Percentiles rank a stretch among this genome's conserved stretches.
phyloP scores from a whole-genome alignment of 106 monocot genomes.

The Phalaenopsis equestris region DNA sequence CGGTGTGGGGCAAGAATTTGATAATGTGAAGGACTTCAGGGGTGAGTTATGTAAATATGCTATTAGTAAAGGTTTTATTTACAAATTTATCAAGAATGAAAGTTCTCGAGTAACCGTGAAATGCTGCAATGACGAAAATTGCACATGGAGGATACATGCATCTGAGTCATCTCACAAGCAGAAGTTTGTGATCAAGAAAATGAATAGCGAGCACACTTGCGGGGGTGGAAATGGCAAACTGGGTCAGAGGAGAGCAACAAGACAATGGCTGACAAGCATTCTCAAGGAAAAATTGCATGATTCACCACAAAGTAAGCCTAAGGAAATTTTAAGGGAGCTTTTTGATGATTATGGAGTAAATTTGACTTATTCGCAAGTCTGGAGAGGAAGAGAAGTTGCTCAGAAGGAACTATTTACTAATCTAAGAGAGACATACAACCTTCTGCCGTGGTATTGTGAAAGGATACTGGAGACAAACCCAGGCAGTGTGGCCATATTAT shows the following conservation, averaged over 20 bases:
- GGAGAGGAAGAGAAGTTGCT: slow-evolving; percentile 74
- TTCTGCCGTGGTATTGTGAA: slow-evolving; percentile 71
- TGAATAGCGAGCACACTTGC: slow-evolving; percentile 68
- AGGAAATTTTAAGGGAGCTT: slow-evolving; percentile 65
- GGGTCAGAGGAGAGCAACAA: slow-evolving; percentile 50
- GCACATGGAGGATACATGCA: slow-evolving; percentile 81
- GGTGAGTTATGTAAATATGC: slow-evolving; percentile 66
- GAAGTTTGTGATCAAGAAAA: slow-evolving; percentile 78
- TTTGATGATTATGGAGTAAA: slow-evolving; percentile 69
- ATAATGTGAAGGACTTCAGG: slow-evolving; percentile 87
- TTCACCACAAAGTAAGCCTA: slow-evolving; percentile 61
- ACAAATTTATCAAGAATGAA: slow-evolving; percentile 88
- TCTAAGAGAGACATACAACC: slow-evolving; percentile 59
- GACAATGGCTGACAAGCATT: slow-evolving; percentile 70
- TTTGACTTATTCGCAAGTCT: slow-evolving; percentile 77
- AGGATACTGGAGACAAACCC: slow-evolving; percentile 79
- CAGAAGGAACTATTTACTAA: slow-evolving; percentile 62
- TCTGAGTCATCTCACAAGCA: slow-evolving; percentile 73
- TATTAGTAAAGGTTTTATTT: slow-evolving; percentile 69
- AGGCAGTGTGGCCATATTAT: slow-evolving; percentile 61
- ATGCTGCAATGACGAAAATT: slow-evolving; percentile 51
- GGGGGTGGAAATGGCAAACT: slow-evolving; percentile 53
- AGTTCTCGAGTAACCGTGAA: slow-evolving; percentile 66
- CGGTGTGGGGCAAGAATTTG: slow-evolving; percentile 84
- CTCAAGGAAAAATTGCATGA: slow-evolving; percentile 73